phyloP scores from a whole-genome alignment of 805 yeast species.

The Geotrichum ghanense region DNA sequence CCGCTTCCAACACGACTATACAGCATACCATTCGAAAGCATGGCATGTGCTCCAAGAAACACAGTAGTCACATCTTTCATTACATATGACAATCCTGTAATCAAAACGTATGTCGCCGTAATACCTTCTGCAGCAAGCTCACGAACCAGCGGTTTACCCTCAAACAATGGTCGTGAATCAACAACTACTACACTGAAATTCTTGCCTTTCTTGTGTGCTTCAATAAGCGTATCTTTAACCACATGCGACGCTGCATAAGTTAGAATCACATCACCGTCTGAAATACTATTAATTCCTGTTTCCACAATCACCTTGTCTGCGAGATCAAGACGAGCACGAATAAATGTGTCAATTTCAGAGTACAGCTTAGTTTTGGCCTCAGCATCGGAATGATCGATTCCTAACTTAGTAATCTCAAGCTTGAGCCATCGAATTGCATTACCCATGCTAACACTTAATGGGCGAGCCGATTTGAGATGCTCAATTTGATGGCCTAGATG shows the following conservation, averaged over 20 bases:
- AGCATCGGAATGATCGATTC: conserved; percentile 57
- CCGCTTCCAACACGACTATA: conserved; percentile 95
- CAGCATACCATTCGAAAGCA: conserved; percentile 87
- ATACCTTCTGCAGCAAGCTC: conserved; percentile 53
- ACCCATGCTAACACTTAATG: conserved; percentile 90
- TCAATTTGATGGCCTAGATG: conserved; percentile 90
- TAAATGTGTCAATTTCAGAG: conserved; percentile 65
- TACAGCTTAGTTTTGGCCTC: conserved; percentile 55
- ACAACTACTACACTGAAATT: conserved; percentile 72
- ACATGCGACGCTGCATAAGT: conserved; percentile 87
- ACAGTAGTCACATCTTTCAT: conserved; percentile 83
- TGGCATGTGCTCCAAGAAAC: conserved; percentile 92
- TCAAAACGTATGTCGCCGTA: conserved; percentile 64
- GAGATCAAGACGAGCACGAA: conserved; percentile 73
- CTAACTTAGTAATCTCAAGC: conserved; percentile 77
- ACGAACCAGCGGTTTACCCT: conserved; percentile 71
- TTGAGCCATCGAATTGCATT: conserved; percentile 95
- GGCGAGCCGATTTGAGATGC: conserved; percentile 80
- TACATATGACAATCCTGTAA: conserved; percentile 69
- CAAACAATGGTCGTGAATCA: conserved; percentile 89
- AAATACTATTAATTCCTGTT: conserved; percentile 66
- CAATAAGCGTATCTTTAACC: conserved; percentile 60
- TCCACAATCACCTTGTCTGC: conserved; percentile 77
- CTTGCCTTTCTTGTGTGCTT: conserved; percentile 49
- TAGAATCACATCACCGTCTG: conserved; percentile 64